Evolutionary conservation across 2,329 filamentous ascomycete genomes (phyloP).

Genomic region (Sporothrix euskadiensis): DNA sequence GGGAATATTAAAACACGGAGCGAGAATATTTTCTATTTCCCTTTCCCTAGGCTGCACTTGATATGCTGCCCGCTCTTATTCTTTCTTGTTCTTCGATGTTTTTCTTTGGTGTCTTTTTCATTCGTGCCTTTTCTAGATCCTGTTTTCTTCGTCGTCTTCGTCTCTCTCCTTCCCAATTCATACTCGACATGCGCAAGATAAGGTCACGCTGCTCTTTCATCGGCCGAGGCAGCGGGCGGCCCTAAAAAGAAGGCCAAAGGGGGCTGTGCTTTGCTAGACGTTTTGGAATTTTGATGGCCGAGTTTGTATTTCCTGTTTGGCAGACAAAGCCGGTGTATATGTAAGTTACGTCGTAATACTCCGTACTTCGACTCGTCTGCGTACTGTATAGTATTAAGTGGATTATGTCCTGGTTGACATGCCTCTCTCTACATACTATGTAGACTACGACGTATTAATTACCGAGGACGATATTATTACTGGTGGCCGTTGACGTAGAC

Average conservation of each 20-base stretch:
- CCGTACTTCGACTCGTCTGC: background rate
- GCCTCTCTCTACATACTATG: background rate
- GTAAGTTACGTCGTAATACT: background rate
- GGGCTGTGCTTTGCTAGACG: background rate
- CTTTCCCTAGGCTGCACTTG: background rate
- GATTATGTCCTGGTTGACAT: background rate
- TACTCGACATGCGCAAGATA: constrained; percentile 9
- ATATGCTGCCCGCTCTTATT: background rate
- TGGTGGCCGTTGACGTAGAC: background rate
- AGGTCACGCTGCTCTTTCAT: background rate
- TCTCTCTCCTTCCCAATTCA: background rate
- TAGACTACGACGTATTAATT: background rate
- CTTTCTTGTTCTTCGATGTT: background rate
- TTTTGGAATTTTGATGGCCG: background rate
- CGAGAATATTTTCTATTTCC: background rate
- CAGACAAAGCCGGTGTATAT: background rate
- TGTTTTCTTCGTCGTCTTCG: background rate
- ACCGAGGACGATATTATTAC: no score
- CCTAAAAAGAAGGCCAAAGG: constrained; percentile 6
- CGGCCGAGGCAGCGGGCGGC: background rate
- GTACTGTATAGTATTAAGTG: background rate
- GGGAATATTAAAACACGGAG: background rate
- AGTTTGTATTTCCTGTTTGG: background rate
- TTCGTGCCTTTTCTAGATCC: background rate
- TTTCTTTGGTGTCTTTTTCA: background rate